Base-by-base conservation (phyloP, 129 eudicot genomes). In the Artemisia tridentata region DNA sequence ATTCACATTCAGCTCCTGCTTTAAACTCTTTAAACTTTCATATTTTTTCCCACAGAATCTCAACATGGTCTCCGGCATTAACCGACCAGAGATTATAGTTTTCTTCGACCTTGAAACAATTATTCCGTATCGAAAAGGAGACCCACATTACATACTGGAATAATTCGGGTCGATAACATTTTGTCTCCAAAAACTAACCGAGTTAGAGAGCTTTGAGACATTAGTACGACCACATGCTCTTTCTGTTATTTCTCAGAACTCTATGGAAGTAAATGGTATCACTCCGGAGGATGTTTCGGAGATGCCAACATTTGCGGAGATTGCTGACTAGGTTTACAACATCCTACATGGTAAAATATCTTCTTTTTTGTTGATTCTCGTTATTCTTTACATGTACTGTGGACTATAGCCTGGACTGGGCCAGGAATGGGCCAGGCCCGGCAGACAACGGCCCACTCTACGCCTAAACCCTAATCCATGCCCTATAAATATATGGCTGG, bases 31-130 rank as follows among this genome's bases (percentile, higher is more conserved):
- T 23, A 23, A 23, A 23, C 25, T 23, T 23, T 23, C 2, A 23
- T 23, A 23, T 23, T 23, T 23, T 23, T 23, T n/a, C 25, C 25
- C 25, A 23, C 25, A 23, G 63, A 34, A 52, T 11, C 38, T 69
- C 23, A n/a, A 23, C 2, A 83, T 83, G 96, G 65, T 65, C 5
- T 29, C 75, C 31, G 47, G 61, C 23, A 84, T 14, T 10, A 88
- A 85, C 19, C 83, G 78, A 13, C 53, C 89, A 14, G 96, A 89
- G 71, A 90, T 93, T 23, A 23, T 23, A 18, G 97, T 69, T 11
- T 93, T 93, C 79, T 90, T 93, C 80, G 99, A 93, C 81, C 62
- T 93, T 54, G 99, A 93, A 79, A 93, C 99, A 2, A 93, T 88
- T 3, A 66, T 90, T 2, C 99, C 99, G 8, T 70, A 63, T 63